phyloP scores from a whole-genome alignment of 2,329 filamentous ascomycete species.

The Thermoascus crustaceus region DNA sequence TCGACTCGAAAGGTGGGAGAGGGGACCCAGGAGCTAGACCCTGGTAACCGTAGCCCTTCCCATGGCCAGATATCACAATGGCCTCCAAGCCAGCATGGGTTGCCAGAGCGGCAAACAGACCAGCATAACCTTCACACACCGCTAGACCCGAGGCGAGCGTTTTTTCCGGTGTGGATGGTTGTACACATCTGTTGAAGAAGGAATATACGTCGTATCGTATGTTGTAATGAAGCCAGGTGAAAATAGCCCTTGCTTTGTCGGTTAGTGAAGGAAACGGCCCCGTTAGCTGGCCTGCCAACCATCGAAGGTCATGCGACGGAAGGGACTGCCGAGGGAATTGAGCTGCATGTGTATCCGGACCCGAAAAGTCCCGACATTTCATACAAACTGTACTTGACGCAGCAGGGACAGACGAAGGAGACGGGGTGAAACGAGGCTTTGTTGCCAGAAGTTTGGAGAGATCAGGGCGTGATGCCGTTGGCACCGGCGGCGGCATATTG shows the following conservation, averaged over 20 bases:
- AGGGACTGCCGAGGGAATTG: constrained; percentile 66
- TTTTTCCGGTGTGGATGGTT: constrained; percentile 59
- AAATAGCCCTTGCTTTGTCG: constrained; percentile 87
- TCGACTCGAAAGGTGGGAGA: constrained; percentile 54
- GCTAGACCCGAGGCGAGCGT: constrained; percentile 71
- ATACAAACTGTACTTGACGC: constrained; percentile 50
- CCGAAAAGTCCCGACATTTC: constrained; percentile 79
- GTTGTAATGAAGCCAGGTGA: constrained; percentile 94
- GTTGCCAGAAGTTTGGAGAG: constrained; percentile 48
- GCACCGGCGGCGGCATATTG: constrained; percentile 42
- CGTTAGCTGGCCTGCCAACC: constrained; percentile 71
- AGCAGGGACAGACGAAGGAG: constrained; percentile 12
- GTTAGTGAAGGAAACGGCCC: constrained; percentile 70
- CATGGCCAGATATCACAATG: constrained; percentile 66
- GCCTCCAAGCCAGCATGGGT: constrained; percentile 70
- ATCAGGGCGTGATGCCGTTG: constrained; percentile 49
- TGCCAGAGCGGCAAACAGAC: constrained; percentile 71
- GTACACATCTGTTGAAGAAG: constrained; percentile 67
- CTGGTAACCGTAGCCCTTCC: constrained; percentile 73
- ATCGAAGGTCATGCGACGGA: constrained; percentile 59
- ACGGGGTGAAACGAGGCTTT: constrained; percentile 36
- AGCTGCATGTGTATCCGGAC: constrained; percentile 67
- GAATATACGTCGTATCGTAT: constrained; percentile 72
- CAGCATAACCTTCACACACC: constrained; percentile 87
- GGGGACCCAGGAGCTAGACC: constrained; percentile 55